Evolutionary conservation across 2,329 filamentous ascomycete genomes (phyloP).

Genomic region (Exophiala oligosperma): DNA sequence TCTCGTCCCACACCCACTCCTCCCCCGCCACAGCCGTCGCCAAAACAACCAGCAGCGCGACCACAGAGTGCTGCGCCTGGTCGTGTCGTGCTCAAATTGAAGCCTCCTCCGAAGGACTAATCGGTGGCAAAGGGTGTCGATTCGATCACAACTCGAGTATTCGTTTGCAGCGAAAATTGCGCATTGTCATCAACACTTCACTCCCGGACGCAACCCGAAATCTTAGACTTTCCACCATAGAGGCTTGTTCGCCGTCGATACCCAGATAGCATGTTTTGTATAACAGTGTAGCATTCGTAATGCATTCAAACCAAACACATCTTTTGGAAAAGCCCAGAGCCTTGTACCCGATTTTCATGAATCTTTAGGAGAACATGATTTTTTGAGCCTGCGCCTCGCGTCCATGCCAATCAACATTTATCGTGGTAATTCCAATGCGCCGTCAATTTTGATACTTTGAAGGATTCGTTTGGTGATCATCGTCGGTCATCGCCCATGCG

Average conservation of each 20-base stretch:
- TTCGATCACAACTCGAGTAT: no score
- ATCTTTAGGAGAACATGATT: constrained; percentile 4
- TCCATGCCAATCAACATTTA: neutral
- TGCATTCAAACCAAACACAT: neutral
- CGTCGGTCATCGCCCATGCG: constrained; percentile 28
- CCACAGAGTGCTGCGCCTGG: constrained; percentile 36
- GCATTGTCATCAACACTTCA: neutral
- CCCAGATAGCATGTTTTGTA: constrained; percentile 6
- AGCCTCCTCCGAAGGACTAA: constrained; percentile 40
- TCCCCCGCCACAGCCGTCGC: constrained; percentile 30
- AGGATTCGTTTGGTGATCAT: constrained; percentile 15
- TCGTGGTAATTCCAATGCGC: neutral
- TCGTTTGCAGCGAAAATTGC: neutral
- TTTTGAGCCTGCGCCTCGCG: constrained; percentile 25
- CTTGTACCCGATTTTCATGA: neutral
- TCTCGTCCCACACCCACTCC: constrained; percentile 38
- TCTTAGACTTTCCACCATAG: neutral
- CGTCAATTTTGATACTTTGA: neutral
- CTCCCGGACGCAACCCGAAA: no score
- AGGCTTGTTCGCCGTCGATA: neutral
- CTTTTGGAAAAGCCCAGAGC: neutral
- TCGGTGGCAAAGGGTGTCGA: neutral
- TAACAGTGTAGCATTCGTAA: neutral
- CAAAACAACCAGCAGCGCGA: constrained; percentile 24
- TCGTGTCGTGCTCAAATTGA: constrained; percentile 43